Percentiles rank a stretch among this genome's conserved stretches.
These are phyloP conservation scores for Arctostaphylos glauca DNA, from an alignment of 148 eudicot species.

Conservation along the genomic window DNA sequence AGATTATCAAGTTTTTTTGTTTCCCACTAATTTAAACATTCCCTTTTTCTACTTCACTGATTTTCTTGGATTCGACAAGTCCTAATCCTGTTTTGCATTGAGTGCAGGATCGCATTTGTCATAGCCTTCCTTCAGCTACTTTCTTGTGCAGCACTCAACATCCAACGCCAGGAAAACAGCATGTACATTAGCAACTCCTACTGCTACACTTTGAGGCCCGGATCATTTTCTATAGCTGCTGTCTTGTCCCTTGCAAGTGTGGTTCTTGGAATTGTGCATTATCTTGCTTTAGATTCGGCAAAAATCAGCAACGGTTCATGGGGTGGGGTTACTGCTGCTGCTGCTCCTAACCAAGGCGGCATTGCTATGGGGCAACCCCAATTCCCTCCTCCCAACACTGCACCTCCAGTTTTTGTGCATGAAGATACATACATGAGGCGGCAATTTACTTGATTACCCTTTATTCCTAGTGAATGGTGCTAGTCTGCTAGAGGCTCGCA, in stretches of 20 bases:
- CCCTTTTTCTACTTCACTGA: neutral
- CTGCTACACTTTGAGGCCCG: slow-evolving; percentile 79
- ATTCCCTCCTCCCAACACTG: neutral
- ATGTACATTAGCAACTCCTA: slow-evolving; percentile 46
- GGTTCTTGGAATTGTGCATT: slow-evolving; percentile 56
- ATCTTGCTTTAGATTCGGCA: slow-evolving; percentile 48
- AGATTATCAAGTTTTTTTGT: neutral
- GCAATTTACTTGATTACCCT: slow-evolving; percentile 44
- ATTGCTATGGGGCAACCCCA: slow-evolving; percentile 89
- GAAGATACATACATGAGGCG: slow-evolving; percentile 92
- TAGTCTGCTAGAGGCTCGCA: neutral
- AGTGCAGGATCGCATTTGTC: slow-evolving; percentile 67
- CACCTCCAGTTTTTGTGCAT: slow-evolving; percentile 73
- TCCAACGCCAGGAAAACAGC: slow-evolving; percentile 51
- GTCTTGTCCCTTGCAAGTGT: slow-evolving; percentile 53
- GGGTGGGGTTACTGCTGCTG: slow-evolving; percentile 21
- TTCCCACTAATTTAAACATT: no score
- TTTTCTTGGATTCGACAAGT: neutral
- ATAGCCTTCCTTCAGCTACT: slow-evolving; percentile 68
- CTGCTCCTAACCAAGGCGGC: neutral
- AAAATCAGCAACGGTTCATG: slow-evolving; percentile 32
- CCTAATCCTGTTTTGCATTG: neutral
- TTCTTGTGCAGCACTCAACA: slow-evolving; percentile 69
- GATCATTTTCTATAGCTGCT: slow-evolving; percentile 81
- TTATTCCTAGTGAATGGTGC: neutral